Evolutionary conservation across 495 filamentous ascomycete species (phyloP), one percentile per base, ranked within the genome.

Genomic region (Umbilicaria muhlenbergii): DNA sequence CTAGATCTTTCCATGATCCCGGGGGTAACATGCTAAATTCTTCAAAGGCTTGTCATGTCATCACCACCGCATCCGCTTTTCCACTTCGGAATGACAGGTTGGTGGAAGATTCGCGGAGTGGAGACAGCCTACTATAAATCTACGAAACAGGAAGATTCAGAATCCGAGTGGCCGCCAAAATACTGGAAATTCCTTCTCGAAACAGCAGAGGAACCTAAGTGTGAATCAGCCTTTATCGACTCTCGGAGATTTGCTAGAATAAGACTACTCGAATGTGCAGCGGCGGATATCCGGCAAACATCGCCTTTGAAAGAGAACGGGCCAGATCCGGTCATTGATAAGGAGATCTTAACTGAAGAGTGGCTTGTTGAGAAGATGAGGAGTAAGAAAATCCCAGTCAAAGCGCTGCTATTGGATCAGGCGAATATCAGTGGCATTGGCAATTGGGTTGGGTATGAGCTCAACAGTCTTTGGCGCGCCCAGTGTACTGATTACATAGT

Each of bases 51-150:
- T 33, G 63, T 69, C 36, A 80, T 83, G 73, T 68, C 70, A 18
- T 74, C 72, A 6, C 72, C 86, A 16, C 91, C 91, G 0, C 91
- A 98, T 57, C 72, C 79, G 0, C 73, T 96, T 19, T 83, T 94
- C 77, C 89, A 98, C 60, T 80, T 93, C 47, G 88, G 87, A 39
- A 95, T 87, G 81, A 52, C 63, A 42, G 86, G 88, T 10, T 96
- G 91, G 89, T 68, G 94, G 35, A 77, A 91, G 54, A 84, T 95
- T 52, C 75, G 75, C 41, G 76, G 78, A 50, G 78, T 80, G 40
- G 75, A 78, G 36, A 81, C 75, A 13, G 75, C 76, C 13, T 88
- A 91, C 58, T 87, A 94, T 65, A 77, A 81, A 40, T 67, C 75
- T 47, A 67, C 71, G 51, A 72, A 80, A 53, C 54, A 59, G 2